Conservation (phyloP, 305 asterid species). For the Coffea humblotiana region DNA sequence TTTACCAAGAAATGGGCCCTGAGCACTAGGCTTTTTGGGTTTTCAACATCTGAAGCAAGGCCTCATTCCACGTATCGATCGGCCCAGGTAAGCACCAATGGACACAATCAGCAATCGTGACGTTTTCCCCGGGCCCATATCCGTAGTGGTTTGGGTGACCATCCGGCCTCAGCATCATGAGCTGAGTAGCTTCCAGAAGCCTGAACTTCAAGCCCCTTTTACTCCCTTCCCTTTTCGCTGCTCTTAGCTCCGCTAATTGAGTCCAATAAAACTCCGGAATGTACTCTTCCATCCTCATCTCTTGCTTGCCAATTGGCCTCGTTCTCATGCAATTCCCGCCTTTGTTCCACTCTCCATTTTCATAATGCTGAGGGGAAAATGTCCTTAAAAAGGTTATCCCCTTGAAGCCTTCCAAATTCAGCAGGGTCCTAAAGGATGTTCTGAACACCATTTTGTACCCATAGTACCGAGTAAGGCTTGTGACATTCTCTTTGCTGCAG, state of each 20-base stretch:
- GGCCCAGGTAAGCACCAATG: slow-evolving; percentile 84
- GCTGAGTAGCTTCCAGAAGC: slow-evolving; percentile 49
- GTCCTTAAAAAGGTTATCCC: slow-evolving; percentile 41
- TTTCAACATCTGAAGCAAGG: slow-evolving; percentile 46
- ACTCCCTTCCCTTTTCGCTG: slow-evolving; percentile 37
- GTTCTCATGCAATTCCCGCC: slow-evolving; percentile 51
- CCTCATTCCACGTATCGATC: slow-evolving; percentile 65
- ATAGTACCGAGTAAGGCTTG: slow-evolving; percentile 2
- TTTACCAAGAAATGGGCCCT: neutral
- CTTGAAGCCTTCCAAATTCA: slow-evolving; percentile 12
- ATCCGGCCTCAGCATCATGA: slow-evolving; percentile 41
- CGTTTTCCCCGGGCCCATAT: slow-evolving; percentile 47
- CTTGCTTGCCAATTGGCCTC: slow-evolving; percentile 55
- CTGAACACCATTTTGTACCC: slow-evolving; percentile 28
- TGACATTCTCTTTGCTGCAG: slow-evolving; percentile 15
- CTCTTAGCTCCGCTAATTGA: slow-evolving; percentile 55
- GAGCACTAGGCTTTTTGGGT: neutral
- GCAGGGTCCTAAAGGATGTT: slow-evolving; percentile 24
- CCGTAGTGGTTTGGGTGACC: slow-evolving; percentile 73
- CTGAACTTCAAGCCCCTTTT: slow-evolving; percentile 37
- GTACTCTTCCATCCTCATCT: slow-evolving; percentile 40
- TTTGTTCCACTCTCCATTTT: slow-evolving; percentile 40
- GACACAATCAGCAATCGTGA: slow-evolving; percentile 14
- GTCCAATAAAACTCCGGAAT: slow-evolving; percentile 50
- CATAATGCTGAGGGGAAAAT: slow-evolving; percentile 50